Evolutionary conservation across 2,329 filamentous ascomycete species (phyloP).

Genomic region (Alternaria dauci): DNA sequence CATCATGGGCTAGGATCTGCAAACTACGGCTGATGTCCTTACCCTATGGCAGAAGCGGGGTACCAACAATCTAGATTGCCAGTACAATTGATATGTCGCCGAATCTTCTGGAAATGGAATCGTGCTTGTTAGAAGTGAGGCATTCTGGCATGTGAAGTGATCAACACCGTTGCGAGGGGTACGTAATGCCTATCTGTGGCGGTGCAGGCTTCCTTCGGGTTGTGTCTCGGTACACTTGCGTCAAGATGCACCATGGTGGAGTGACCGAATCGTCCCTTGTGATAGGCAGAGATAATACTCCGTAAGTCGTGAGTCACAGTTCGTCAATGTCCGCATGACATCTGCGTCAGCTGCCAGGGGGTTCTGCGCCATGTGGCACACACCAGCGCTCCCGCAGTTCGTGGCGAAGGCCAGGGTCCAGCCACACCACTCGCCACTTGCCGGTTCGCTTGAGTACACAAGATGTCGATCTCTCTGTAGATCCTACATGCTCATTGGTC

Average conservation of each 20-base stretch:
- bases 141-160: slow-evolving; percentile 10
- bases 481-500: slow-evolving; percentile 12
- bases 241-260: background rate
- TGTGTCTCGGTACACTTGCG: slow-evolving; percentile 13
- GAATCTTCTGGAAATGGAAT: slow-evolving; percentile 1
- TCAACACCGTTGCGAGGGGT: slow-evolving; percentile 5
- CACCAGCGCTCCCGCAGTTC: slow-evolving; percentile 17
- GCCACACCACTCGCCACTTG: slow-evolving; percentile 18
- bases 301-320: slow-evolving; percentile 8
- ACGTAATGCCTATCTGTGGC: slow-evolving; percentile 14
- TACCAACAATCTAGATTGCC: slow-evolving; percentile 9
- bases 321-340: slow-evolving; percentile 5
- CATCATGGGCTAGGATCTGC: slow-evolving; percentile 12
- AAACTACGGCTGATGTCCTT: slow-evolving; percentile 11
- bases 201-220: slow-evolving; percentile 5
- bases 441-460: slow-evolving; percentile 18
- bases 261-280: slow-evolving; percentile 3
- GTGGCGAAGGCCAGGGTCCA: slow-evolving; percentile 19
- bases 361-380: slow-evolving; percentile 14
- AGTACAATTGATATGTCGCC: slow-evolving; percentile 1
- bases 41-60: slow-evolving; percentile 10
- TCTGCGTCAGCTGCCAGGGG: slow-evolving; percentile 4
- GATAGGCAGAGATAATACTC: background rate
- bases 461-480: slow-evolving; percentile 12
- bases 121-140: background rate